These are phyloP conservation scores for Austroboletus eburneus DNA, from an alignment of 768 basidiomycete genomes.

Conservation along the genomic window DNA sequence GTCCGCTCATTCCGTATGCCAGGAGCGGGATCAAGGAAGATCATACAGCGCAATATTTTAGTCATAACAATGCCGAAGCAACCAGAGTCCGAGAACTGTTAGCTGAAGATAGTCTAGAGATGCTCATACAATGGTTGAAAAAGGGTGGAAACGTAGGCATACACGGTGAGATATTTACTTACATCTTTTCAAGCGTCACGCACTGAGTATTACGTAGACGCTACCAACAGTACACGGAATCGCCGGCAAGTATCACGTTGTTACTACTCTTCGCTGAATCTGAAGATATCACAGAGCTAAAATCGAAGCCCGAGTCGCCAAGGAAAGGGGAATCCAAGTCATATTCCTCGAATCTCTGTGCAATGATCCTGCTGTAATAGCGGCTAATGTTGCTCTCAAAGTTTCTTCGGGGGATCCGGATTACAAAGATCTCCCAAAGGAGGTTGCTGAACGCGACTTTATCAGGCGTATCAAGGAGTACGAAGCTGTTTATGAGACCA, in stretches of 20 bases:
- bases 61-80: constrained; percentile 76
- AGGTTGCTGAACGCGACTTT: constrained; percentile 88
- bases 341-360: constrained; percentile 96
- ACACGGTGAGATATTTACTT: constrained; percentile 58
- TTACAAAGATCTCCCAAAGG: constrained; percentile 84
- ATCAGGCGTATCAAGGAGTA: constrained; percentile 87
- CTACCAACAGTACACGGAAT: constrained; percentile 84
- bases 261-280: not conserved
- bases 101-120: constrained; percentile 89
- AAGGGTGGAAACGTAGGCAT: constrained; percentile 96
- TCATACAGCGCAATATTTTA: constrained; percentile 89
- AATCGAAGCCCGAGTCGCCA: constrained; percentile 77
- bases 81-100: constrained; percentile 74
- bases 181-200: not conserved
- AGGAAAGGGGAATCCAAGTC: constrained; percentile 81
- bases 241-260: constrained; percentile 52
- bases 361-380: constrained; percentile 90
- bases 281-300: constrained; percentile 51
- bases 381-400: constrained; percentile 94
- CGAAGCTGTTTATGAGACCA: constrained; percentile 92
- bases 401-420: constrained; percentile 97
- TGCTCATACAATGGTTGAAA: constrained; percentile 92
- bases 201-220: constrained; percentile 53
- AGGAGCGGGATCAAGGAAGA: constrained; percentile 86
- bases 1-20: constrained; percentile 4